Base-by-base conservation (phyloP, 495 filamentous ascomycete species). In the Xylaria curta region DNA sequence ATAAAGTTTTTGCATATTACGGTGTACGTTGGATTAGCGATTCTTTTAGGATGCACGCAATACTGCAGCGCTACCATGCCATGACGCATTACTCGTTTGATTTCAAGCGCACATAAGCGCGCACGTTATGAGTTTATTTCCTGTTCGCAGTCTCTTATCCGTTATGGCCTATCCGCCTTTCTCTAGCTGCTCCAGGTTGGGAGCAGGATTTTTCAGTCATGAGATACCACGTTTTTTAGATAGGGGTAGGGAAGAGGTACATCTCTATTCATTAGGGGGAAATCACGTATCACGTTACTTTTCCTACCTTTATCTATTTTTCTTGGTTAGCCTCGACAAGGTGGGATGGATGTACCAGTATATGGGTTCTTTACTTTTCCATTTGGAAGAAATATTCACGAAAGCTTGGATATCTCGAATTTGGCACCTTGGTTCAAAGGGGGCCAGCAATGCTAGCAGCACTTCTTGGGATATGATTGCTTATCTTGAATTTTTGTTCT, bases 1-100 rank as follows among this genome's bases (percentile, higher is more conserved):
- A 44, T 42, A 24, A 28, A 19, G 2, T 42, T 13, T 63, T 73
- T 78, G 75, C 72, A 72, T 72, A 76, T 60, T 73, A 71, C 70
- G 68, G 38, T 60, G 62, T 44, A 76, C 60, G 71, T 61, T 66
- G 74, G 74, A 75, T 68, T 73, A 56, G 69, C 72, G 77, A 75
- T 66, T 76, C 74, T 72, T 56, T 72, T 65, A 70, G 71, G 69
- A 76, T 72, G 68, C 71, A 54, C 28, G 56, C 65, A 68, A 78
- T 54, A 71, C 71, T 42, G 73, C 56, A 63, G 49, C 68, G 72
- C 42, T 44, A 36, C 47, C 26, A 40, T 56, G 47, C 65, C 8
- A 56, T 46, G 7, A 46, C 47, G 33, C 38, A 56, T 64, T 56
- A 17, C 17, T 21, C 15, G 15, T 21, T 15, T 56, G 46, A 71